A percentile compares a stretch with the other conserved stretches of the same genome.
Evolutionary conservation across 441 rosid species (phyloP).

Genomic region (Erysimum cheiri): DNA sequence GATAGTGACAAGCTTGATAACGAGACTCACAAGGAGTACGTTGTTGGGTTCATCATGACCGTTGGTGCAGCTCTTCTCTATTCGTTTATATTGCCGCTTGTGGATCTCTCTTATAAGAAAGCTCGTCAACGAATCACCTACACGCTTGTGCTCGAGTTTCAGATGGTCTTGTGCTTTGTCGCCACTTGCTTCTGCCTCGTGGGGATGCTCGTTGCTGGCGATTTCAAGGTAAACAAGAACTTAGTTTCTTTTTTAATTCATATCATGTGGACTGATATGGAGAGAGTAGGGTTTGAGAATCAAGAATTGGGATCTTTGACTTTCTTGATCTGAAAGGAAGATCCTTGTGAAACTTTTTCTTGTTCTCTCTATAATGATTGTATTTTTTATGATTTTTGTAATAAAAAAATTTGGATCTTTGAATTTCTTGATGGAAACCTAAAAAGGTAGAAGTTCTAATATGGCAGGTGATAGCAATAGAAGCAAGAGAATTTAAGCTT

Average conservation of each 20-base stretch:
- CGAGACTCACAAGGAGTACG: constrained; percentile 47
- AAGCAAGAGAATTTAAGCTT: constrained; percentile 35
- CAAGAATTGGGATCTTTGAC: neutral
- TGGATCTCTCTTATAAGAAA: constrained; percentile 69
- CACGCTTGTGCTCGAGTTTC: constrained; percentile 66
- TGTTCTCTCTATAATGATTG: neutral
- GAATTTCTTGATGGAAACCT: neutral
- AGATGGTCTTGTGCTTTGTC: constrained; percentile 54
- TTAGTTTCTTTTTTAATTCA: neutral
- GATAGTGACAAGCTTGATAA: constrained; percentile 53
- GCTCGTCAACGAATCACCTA: constrained; percentile 53
- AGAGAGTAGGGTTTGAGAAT: neutral
- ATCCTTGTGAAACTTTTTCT: neutral
- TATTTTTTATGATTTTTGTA: neutral
- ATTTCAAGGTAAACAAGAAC: constrained; percentile 49
- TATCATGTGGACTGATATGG: neutral
- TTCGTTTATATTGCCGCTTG: constrained; percentile 58
- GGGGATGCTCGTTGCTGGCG: constrained; percentile 59
- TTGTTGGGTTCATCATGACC: constrained; percentile 54
- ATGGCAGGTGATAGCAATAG: constrained; percentile 26
- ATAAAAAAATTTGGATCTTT: constrained; percentile 1
- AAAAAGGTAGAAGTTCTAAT: neutral
- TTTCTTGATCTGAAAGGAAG: neutral
- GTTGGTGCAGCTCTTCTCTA: constrained; percentile 58
- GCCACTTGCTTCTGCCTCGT: constrained; percentile 55